Conservation (phyloP, 2,329 filamentous ascomycete genomes). For the Cladorrhinum sp. region DNA sequence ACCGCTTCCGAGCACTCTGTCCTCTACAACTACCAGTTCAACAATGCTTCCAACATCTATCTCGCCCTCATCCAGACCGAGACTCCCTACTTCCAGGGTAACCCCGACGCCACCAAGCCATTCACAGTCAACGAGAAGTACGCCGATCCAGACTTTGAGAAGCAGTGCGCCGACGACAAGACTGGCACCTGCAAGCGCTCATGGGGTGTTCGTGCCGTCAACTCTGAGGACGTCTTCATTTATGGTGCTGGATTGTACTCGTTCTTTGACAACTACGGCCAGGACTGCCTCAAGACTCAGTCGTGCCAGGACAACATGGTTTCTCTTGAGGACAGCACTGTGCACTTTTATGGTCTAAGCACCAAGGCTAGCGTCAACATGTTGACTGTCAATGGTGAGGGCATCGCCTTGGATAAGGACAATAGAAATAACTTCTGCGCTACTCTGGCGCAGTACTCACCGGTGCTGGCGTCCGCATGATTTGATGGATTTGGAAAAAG, state of each 20-base stretch:
- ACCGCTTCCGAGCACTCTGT: slow-evolving; percentile 67
- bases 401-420: slow-evolving; percentile 53
- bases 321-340: slow-evolving; percentile 61
- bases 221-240: slow-evolving; percentile 65
- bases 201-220: slow-evolving; percentile 70
- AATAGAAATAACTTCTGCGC: slow-evolving; percentile 66
- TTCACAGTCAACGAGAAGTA: slow-evolving; percentile 58
- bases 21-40: slow-evolving; percentile 81
- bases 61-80: slow-evolving; percentile 85
- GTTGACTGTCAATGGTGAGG: slow-evolving; percentile 60
- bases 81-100: slow-evolving; percentile 84
- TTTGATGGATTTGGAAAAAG: neutral
- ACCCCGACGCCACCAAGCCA: slow-evolving; percentile 68
- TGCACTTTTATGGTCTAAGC: slow-evolving; percentile 66
- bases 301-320: slow-evolving; percentile 78
- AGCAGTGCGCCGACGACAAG: slow-evolving; percentile 47
- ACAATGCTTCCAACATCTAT: slow-evolving; percentile 74
- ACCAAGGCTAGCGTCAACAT: slow-evolving; percentile 75
- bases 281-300: slow-evolving; percentile 64
- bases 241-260: slow-evolving; percentile 75
- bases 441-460: slow-evolving; percentile 53
- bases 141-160: slow-evolving; percentile 66
- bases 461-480: slow-evolving; percentile 10
- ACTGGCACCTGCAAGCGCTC: slow-evolving; percentile 61
- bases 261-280: slow-evolving; percentile 80